Conservation (phyloP, 768 basidiomycete genomes). For the Dacryopinax spathularia region DNA sequence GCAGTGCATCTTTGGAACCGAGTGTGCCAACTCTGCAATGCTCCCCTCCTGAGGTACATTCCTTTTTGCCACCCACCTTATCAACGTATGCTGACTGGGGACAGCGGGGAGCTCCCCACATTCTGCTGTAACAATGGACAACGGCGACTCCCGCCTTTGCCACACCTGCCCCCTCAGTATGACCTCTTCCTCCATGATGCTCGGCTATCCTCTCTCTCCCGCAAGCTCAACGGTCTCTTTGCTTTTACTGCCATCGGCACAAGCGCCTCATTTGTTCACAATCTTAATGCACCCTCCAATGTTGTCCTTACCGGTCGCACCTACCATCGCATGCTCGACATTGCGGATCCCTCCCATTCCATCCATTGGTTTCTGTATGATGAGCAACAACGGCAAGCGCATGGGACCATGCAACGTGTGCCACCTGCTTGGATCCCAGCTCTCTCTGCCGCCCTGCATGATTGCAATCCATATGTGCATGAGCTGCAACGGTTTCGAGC, state of each 20-base stretch:
- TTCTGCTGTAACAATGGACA: constrained; percentile 4
- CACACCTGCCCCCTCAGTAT: neutral
- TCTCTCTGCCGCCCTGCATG: neutral
- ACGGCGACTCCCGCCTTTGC: neutral
- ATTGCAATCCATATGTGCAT: neutral
- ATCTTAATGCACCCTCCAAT: neutral
- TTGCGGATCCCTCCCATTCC: neutral
- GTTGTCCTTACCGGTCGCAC: neutral
- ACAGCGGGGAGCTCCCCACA: neutral
- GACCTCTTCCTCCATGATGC: neutral
- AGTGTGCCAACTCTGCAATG: neutral
- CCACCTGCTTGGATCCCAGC: neutral
- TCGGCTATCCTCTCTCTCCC: neutral
- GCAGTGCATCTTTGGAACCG: neutral
- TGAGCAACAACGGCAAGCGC: neutral
- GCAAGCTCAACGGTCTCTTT: neutral
- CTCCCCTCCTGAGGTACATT: neutral
- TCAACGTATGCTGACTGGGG: neutral
- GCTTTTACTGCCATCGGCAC: neutral
- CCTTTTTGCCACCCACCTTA: neutral
- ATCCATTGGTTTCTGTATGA: constrained; percentile 8
- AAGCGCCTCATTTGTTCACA: neutral
- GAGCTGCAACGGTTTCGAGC: neutral
- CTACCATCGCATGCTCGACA: constrained; percentile 4
- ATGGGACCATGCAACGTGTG: neutral